Conservation (phyloP, 192 early-diverging fungal genomes). For the Coemansia sp. region DNA sequence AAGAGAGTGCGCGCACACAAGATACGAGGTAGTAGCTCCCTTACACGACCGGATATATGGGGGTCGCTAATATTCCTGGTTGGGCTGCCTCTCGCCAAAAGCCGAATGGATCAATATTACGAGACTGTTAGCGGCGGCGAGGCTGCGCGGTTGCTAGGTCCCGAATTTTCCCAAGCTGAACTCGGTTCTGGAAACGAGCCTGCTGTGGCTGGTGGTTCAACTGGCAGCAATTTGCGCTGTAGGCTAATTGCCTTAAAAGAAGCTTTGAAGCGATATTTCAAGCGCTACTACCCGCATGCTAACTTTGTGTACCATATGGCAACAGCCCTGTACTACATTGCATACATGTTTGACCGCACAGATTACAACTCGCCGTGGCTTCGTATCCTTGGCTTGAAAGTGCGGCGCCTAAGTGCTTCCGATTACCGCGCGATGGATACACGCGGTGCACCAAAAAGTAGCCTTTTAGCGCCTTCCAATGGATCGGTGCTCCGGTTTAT, state of each 20-base stretch:
- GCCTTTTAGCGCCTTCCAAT: constrained; percentile 43
- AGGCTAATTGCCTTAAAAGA: constrained; percentile 6
- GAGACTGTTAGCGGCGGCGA: constrained; percentile 58
- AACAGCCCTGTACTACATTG: constrained; percentile 68
- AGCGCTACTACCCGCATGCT: constrained; percentile 67
- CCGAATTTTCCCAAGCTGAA: constrained; percentile 29
- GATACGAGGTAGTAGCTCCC: constrained; percentile 30
- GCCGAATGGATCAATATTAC: constrained; percentile 71
- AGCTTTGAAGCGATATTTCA: constrained; percentile 48
- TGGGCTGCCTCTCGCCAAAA: constrained; percentile 75
- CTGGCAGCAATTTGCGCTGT: not conserved
- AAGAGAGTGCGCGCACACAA: constrained; percentile 66
- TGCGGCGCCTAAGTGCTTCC: constrained; percentile 74
- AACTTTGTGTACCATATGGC: constrained; percentile 70
- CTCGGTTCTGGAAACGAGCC: not conserved
- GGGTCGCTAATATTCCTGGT: constrained; percentile 67
- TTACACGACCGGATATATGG: constrained; percentile 59
- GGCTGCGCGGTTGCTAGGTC: constrained; percentile 66
- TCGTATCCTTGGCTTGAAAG: constrained; percentile 72
- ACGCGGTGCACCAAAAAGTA: constrained; percentile 43
- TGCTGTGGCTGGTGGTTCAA: not conserved
- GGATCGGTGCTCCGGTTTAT: constrained; percentile 39
- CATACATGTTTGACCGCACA: constrained; percentile 84
- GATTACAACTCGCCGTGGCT: constrained; percentile 83
- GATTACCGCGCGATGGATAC: constrained; percentile 66